phyloP scores from a whole-genome alignment of 1,284 basidiomycete species.

The Cryptococcus deneoformans region DNA sequence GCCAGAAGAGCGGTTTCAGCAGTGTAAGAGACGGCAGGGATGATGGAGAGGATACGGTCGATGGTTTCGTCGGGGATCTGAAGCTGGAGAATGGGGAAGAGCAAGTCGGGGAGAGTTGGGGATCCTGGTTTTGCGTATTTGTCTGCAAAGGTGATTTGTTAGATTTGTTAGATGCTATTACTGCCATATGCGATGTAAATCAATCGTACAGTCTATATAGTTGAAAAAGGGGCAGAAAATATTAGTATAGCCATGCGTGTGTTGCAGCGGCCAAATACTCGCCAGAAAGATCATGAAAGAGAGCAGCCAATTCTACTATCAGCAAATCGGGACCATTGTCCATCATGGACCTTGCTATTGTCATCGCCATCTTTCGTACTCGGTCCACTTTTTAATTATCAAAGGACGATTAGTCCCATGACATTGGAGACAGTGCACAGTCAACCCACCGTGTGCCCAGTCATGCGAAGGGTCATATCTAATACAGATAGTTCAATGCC shows the following conservation, averaged over 20 bases:
- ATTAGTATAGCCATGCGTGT: no score
- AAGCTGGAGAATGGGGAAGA: slow-evolving; percentile 26
- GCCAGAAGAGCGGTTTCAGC: slow-evolving; percentile 70
- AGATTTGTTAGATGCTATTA: not conserved
- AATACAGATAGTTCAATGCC: not conserved
- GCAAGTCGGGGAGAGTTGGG: slow-evolving; percentile 20
- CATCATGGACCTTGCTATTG: slow-evolving; percentile 59
- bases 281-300: slow-evolving; percentile 73
- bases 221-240: no score
- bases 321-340: slow-evolving; percentile 58
- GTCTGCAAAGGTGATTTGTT: slow-evolving; percentile 13
- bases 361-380: slow-evolving; percentile 70
- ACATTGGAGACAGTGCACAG: not conserved
- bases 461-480: slow-evolving; percentile 87
- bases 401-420: not conserved
- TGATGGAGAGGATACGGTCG: slow-evolving; percentile 54
- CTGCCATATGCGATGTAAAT: not conserved
- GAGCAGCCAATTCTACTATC: slow-evolving; percentile 74
- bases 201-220: not conserved
- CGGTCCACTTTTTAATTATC: slow-evolving; percentile 61
- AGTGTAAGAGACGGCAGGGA: slow-evolving; percentile 82
- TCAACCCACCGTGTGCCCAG: slow-evolving; percentile 69
- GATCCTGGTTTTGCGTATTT: slow-evolving; percentile 33
- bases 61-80: slow-evolving; percentile 12
- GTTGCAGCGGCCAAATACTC: not conserved